Evolutionary conservation across 345 rosid genomes (phyloP).

Genomic region (Moringa oleifera): DNA sequence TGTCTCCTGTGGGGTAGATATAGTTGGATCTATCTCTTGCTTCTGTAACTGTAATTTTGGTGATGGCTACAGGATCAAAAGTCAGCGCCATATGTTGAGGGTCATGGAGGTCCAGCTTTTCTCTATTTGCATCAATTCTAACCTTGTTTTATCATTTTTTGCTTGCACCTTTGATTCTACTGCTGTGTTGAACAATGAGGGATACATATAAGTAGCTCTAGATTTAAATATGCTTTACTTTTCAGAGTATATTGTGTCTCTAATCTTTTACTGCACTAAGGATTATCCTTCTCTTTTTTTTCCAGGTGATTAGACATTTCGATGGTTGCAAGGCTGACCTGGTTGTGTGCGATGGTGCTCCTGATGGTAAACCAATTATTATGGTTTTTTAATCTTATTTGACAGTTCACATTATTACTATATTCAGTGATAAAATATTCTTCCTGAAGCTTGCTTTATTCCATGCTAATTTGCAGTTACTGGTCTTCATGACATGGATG

Average conservation of each 20-base stretch:
- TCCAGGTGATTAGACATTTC: constrained; percentile 87
- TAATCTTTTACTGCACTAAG: background rate
- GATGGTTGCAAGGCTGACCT: constrained; percentile 97
- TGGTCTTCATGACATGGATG: constrained; percentile 99
- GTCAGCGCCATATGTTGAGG: too few species aligned
- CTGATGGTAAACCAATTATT: constrained; percentile 60
- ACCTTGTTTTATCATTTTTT: too few species aligned
- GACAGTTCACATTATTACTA: background rate
- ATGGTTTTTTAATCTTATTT: constrained; percentile 4
- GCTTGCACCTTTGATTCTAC: too few species aligned
- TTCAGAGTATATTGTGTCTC: background rate
- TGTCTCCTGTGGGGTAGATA: too few species aligned
- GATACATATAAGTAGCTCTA: too few species aligned
- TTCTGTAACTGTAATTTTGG: too few species aligned
- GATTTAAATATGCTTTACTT: background rate
- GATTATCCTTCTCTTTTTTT: background rate
- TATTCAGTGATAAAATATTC: background rate
- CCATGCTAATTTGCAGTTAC: constrained; percentile 56
- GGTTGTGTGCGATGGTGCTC: constrained; percentile 98
- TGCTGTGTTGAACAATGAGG: too few species aligned
- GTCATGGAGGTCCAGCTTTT: too few species aligned
- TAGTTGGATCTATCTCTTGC: too few species aligned
- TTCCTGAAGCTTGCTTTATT: constrained; percentile 12
- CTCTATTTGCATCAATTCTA: too few species aligned
- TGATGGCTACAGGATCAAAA: too few species aligned